phyloP scores from a whole-genome alignment of 352 stramenopile species.

The Pythium rhizo-oryzae region DNA sequence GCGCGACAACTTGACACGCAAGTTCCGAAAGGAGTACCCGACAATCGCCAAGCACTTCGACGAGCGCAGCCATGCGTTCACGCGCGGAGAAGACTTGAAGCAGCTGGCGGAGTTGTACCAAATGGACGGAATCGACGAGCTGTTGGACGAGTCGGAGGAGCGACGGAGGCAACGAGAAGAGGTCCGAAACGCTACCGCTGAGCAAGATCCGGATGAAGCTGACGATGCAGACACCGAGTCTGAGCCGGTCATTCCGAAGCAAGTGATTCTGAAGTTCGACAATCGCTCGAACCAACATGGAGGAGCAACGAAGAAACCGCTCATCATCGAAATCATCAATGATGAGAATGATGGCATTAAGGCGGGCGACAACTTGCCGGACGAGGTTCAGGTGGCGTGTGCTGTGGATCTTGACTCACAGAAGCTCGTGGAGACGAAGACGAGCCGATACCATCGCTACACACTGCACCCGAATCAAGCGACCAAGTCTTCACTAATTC shows the following conservation, averaged over 20 bases:
- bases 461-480: constrained; percentile 28
- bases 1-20: constrained; percentile 51
- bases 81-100: constrained; percentile 61
- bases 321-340: constrained; percentile 70
- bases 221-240: constrained; percentile 16
- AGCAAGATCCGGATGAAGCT: constrained; percentile 6
- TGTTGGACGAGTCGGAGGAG: constrained; percentile 50
- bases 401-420: constrained; percentile 43
- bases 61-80: constrained; percentile 41
- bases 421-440: constrained; percentile 62
- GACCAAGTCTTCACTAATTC: constrained; percentile 24
- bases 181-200: constrained; percentile 3
- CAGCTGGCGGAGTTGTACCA: constrained; percentile 77
- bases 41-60: constrained; percentile 56
- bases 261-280: constrained; percentile 50
- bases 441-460: constrained; percentile 66
- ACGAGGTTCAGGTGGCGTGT: constrained; percentile 41
- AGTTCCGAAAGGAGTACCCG: constrained; percentile 41
- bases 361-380: constrained; percentile 7
- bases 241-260: constrained; percentile 28
- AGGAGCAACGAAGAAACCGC: constrained; percentile 33
- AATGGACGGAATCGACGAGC: constrained; percentile 77
- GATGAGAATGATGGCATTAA: constrained; percentile 31
- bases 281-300: constrained; percentile 25
- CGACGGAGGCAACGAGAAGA: constrained; percentile 17